Conservation (phyloP, 1,284 basidiomycete genomes). For the Ceratobasidium sp. region DNA sequence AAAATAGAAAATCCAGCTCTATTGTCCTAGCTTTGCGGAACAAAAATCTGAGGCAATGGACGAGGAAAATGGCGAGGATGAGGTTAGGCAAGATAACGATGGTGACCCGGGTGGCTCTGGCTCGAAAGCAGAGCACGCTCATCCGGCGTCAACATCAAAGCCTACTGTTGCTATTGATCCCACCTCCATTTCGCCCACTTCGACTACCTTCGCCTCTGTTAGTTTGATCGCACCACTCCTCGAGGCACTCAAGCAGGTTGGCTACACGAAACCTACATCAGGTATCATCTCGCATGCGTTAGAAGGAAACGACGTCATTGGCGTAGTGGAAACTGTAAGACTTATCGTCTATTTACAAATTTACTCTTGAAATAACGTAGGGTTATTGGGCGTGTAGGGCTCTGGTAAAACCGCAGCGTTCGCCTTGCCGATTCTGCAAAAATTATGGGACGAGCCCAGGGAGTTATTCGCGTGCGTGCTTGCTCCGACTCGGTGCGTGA, state of each 20-base stretch:
- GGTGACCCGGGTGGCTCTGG: too few species aligned
- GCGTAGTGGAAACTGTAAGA: constrained; percentile 86
- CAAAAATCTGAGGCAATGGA: too few species aligned
- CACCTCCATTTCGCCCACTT: constrained; percentile 41
- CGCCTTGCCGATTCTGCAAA: constrained; percentile 95
- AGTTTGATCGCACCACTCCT: constrained; percentile 93
- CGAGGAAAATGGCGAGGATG: too few species aligned
- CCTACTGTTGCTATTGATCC: not conserved
- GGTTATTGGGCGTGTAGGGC: constrained; percentile 63
- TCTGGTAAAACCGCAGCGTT: constrained; percentile 99
- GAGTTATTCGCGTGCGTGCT: constrained; percentile 95
- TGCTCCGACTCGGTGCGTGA: constrained; percentile 82
- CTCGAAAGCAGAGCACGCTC: too few species aligned
- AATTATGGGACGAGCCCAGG: constrained; percentile 95
- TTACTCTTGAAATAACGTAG: too few species aligned
- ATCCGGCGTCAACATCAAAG: too few species aligned
- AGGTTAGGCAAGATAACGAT: too few species aligned
- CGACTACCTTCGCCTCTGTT: constrained; percentile 67
- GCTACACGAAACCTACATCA: constrained; percentile 87
- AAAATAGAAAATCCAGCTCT: not conserved
- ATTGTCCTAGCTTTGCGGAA: too few species aligned
- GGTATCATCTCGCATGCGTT: constrained; percentile 93
- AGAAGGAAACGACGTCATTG: constrained; percentile 94
- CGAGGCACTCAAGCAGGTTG: constrained; percentile 85
- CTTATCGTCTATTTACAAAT: too few species aligned